Evolutionary conservation across 129 eudicot species (phyloP).

Genomic region (Pulicaria dysenterica): DNA sequence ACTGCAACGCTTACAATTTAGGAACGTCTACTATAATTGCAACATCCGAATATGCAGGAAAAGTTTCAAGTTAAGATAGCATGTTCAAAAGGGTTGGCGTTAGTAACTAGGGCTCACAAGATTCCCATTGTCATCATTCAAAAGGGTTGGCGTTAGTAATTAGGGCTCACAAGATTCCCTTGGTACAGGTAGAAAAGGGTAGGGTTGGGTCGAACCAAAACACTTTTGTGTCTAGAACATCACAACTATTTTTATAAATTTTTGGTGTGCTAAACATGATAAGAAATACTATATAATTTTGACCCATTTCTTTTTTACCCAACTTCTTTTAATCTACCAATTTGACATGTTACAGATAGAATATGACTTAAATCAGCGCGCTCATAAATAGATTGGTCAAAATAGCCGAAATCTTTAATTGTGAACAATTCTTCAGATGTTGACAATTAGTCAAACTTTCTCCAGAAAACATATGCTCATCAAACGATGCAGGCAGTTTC

Average conservation of each 20-base stretch:
- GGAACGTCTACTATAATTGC: background rate
- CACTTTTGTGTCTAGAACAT: too few species aligned
- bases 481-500: background rate
- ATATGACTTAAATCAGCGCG: too few species aligned
- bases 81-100: background rate
- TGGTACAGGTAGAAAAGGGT: too few species aligned
- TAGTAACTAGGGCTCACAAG: constrained; percentile 3
- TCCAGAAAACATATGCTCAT: constrained; percentile 8
- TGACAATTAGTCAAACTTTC: background rate
- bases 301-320: too few species aligned
- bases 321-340: too few species aligned
- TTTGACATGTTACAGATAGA: too few species aligned
- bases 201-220: too few species aligned
- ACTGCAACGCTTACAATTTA: constrained; percentile 1
- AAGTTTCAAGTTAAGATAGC: background rate
- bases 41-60: background rate
- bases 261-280: too few species aligned
- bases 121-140: background rate
- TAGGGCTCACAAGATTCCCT: constrained; percentile 7
- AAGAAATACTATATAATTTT: too few species aligned
- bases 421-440: too few species aligned
- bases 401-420: too few species aligned
- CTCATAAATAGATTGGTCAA: background rate
- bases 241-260: too few species aligned
- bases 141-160: background rate